Evolutionary conservation across 73 alveolate species (phyloP).

Genomic region (Paramecium sonneborni): DNA sequence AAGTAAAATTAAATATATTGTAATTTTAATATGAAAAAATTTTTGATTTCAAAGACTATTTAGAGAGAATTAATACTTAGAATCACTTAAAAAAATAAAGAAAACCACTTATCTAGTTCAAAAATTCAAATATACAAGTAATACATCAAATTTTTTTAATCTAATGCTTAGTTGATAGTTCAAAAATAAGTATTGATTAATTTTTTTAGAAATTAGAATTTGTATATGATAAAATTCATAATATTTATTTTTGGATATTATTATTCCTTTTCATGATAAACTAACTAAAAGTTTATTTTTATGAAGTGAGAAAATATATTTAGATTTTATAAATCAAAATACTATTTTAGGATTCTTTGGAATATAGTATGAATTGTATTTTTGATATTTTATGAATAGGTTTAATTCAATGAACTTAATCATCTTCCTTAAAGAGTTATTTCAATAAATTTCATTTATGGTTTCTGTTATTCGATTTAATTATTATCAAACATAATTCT

Average conservation of each 20-base stretch:
- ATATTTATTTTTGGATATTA: background rate
- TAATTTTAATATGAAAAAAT: too few species aligned
- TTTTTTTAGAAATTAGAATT: too few species aligned
- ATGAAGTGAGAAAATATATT: background rate
- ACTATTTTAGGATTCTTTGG: background rate
- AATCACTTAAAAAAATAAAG: background rate
- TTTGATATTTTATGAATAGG: background rate
- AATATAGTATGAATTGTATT: background rate
- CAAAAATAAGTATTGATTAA: background rate
- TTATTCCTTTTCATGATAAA: background rate
- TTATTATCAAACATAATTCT: too few species aligned
- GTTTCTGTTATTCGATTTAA: background rate
- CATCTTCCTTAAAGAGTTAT: background rate
- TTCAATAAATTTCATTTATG: too few species aligned
- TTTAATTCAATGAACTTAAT: background rate
- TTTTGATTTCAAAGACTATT: too few species aligned
- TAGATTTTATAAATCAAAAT: background rate
- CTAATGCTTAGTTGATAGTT: background rate
- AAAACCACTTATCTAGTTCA: background rate
- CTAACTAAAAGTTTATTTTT: background rate
- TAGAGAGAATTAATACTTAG: too few species aligned
- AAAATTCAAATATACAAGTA: background rate
- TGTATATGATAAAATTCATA: background rate
- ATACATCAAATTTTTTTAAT: background rate
- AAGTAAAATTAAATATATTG: too few species aligned